Evolutionary conservation across 495 filamentous ascomycete species (phyloP), one percentile per base, ranked within the genome.

Genomic region (Podospora pseudoanserina): DNA sequence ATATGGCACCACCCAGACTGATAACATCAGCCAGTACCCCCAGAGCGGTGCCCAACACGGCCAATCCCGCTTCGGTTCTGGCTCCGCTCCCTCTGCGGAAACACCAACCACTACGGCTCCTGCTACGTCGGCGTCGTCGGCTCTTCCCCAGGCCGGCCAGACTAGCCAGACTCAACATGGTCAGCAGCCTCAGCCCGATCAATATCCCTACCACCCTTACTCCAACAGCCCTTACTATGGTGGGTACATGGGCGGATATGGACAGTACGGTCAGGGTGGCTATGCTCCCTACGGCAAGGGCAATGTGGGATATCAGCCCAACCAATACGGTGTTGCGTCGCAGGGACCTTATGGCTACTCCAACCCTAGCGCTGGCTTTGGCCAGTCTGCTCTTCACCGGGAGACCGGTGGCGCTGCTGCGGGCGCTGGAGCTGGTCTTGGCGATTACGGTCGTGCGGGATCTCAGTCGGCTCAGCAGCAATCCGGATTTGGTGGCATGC

Each of bases 251-350:
- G 89, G 88, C 79, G 88, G 89, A 78, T 84, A 92, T 76, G 89
- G 86, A 73, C 86, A 84, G 58, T 92, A 91, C 74, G 86, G 85
- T 68, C 83, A 84, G 71, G 83, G 82, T 49, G 89, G 83, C 68
- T 91, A 93, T 73, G 90, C 88, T 60, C 89, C 89, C 2, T 94
- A 93, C 69, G 89, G 88, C 74, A 94, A 96, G 81, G 88, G 82
- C 65, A 89, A 87, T 81, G 60, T 73, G 3, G 69, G 69, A 15
- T 96, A 97, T 67, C 91, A 92, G 77, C 89, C 89, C 28, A 90
- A 91, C 70, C 89, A 88, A 70, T 97, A 95, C 78, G 88, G 87
- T 44, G 87, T 91, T 80, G 84, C 86, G 53, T 86, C 88, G 16
- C 89, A 90, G 66, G 83, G 81, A 0, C 89, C 91, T 5, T 94